Conservation (phyloP, 2,329 filamentous ascomycete genomes). For the Penicillium sp. region DNA sequence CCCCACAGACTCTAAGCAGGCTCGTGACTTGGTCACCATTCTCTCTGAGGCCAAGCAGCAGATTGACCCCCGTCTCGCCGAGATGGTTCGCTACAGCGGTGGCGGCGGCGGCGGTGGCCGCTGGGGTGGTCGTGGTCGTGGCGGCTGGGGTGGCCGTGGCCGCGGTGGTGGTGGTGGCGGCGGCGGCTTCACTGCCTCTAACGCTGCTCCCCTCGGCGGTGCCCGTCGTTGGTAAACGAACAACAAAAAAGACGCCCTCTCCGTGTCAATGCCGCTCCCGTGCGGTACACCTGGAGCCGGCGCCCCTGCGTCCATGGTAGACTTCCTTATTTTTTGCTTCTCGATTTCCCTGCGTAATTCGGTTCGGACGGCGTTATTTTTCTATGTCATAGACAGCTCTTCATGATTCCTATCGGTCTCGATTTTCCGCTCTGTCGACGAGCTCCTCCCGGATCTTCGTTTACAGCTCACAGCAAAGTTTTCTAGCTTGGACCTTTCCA, state of each 20-base stretch:
- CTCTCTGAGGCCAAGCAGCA: conserved; percentile 97
- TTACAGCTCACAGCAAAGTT: conserved; percentile 15
- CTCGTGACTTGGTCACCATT: conserved; percentile 92
- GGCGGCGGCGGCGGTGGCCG: conserved; percentile 76
- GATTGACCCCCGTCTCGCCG: conserved; percentile 91
- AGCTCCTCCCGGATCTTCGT: conserved; percentile 17
- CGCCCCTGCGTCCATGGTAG: conserved; percentile 39
- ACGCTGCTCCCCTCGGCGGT: conserved; percentile 62
- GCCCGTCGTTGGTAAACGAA: conserved; percentile 62
- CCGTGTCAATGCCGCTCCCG: conserved; percentile 12
- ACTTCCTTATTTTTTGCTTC: conserved; percentile 32
- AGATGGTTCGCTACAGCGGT: conserved; percentile 93
- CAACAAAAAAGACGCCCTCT: conserved; percentile 3
- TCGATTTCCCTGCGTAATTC: conserved; percentile 42
- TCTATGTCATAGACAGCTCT: conserved; percentile 47
- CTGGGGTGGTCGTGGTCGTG: conserved; percentile 59
- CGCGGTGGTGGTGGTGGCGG: conserved; percentile 56
- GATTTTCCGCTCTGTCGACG: conserved; percentile 16
- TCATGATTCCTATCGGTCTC: conserved; percentile 30
- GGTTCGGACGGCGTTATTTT: conserved; percentile 46
- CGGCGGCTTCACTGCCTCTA: conserved; percentile 62
- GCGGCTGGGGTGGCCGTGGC: conserved; percentile 69
- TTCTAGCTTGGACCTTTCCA: conserved; percentile 20
- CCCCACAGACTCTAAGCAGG: conserved; percentile 80
- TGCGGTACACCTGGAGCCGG: conserved; percentile 34